phyloP scores from a whole-genome alignment of 2,329 filamentous ascomycete species.

The Ascochyta koolunga region DNA sequence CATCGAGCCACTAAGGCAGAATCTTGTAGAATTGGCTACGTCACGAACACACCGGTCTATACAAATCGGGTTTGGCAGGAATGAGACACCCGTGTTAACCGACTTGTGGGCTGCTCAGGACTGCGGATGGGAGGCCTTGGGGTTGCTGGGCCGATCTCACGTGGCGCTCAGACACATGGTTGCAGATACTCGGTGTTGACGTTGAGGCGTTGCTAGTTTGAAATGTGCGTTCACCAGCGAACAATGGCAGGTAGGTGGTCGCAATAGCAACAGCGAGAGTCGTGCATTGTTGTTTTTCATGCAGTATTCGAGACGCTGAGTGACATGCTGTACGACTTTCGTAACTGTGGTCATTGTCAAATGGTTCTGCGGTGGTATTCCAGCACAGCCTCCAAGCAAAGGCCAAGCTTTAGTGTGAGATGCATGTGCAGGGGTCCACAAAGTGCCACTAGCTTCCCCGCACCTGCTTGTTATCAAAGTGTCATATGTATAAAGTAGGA shows the following conservation, averaged over 20 bases:
- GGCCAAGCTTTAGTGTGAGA: conserved; percentile 11
- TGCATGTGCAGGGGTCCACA: conserved; percentile 8
- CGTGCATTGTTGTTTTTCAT: background rate
- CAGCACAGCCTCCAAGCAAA: conserved; percentile 13
- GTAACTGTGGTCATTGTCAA: conserved; percentile 8
- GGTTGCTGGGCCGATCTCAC: conserved; percentile 21
- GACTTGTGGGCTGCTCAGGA: conserved; percentile 20
- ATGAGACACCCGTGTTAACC: conserved; percentile 27
- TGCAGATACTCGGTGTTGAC: background rate
- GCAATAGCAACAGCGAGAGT: background rate
- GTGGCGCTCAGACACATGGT: conserved; percentile 15
- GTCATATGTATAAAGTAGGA: conserved; percentile 28
- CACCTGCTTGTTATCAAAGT: conserved; percentile 15
- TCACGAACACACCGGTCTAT: conserved; percentile 26
- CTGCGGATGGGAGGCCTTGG: conserved; percentile 23
- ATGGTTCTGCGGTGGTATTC: background rate
- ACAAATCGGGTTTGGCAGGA: conserved; percentile 10
- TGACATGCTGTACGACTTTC: background rate
- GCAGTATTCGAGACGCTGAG: background rate
- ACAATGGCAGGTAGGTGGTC: background rate
- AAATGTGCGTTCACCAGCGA: background rate
- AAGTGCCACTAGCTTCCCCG: conserved; percentile 26
- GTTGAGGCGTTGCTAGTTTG: conserved; percentile 10
- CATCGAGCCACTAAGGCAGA: conserved; percentile 10
- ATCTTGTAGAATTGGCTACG: conserved; percentile 15